A percentile compares a stretch with the other conserved stretches of the same genome.
Evolutionary conservation across 2,329 filamentous ascomycete genomes (phyloP).

Genomic region (Apiospora rasikravindrae): DNA sequence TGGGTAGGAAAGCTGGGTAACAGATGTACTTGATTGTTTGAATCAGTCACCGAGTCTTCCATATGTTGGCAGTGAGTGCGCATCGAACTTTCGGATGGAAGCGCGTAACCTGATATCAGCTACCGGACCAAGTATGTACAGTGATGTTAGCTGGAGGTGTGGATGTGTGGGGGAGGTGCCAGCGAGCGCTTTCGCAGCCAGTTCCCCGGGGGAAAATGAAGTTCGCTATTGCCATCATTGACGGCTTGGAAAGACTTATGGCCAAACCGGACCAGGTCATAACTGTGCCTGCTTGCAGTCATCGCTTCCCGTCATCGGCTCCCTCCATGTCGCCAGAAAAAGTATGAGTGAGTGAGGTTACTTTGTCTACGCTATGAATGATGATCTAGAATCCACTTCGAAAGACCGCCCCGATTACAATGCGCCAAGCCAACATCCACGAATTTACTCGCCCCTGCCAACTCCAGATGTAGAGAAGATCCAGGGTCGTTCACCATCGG

Average conservation of each 20-base stretch:
- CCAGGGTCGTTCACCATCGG: neutral
- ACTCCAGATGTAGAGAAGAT: neutral
- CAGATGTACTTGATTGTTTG: neutral
- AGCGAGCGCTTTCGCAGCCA: neutral
- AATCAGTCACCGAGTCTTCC: too few relatives aligned
- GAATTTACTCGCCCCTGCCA: neutral
- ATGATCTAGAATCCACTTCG: neutral
- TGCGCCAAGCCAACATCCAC: neutral
- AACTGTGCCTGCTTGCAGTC: neutral
- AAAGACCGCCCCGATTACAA: neutral
- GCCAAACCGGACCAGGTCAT: neutral
- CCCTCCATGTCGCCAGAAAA: neutral
- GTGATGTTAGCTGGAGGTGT: neutral
- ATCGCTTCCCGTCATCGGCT: neutral
- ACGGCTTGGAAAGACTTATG: neutral
- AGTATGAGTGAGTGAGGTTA: neutral
- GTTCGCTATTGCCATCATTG: neutral
- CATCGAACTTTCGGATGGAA: neutral
- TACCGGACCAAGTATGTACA: neutral
- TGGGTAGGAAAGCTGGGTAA: neutral
- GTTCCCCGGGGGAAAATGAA: neutral
- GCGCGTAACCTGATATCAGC: neutral
- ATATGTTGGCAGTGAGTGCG: too few relatives aligned
- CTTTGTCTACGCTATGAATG: neutral
- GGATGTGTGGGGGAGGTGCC: neutral